Conservation (phyloP, 768 basidiomycete species). For the Epithele typhae region DNA sequence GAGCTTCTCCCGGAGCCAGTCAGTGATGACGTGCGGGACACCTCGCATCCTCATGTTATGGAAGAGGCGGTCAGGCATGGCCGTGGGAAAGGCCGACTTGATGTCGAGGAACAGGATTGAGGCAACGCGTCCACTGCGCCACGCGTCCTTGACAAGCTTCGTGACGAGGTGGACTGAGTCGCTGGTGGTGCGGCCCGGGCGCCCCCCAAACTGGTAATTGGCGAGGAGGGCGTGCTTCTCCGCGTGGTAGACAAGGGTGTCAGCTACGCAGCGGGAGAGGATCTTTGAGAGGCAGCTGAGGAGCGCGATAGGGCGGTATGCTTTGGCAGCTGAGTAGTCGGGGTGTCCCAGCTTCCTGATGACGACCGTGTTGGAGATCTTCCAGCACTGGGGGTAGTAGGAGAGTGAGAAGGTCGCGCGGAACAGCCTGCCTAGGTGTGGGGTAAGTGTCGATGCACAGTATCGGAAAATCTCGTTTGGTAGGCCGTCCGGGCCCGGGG, state of each 20-base stretch:
- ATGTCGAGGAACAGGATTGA: slow-evolving; percentile 28
- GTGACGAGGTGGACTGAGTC: slow-evolving; percentile 24
- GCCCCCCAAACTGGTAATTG: slow-evolving; percentile 21
- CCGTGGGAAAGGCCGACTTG: slow-evolving; percentile 29
- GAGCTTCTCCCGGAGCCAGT: slow-evolving; percentile 17
- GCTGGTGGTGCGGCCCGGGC: slow-evolving; percentile 18
- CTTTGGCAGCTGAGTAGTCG: slow-evolving; percentile 28
- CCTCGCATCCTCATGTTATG: slow-evolving; percentile 13
- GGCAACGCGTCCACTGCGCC: slow-evolving; percentile 23
- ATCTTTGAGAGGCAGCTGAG: slow-evolving; percentile 20
- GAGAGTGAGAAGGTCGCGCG: slow-evolving; percentile 24
- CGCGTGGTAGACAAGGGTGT: slow-evolving; percentile 3
- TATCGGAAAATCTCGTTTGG: slow-evolving; percentile 31
- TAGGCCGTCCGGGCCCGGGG: slow-evolving; percentile 23
- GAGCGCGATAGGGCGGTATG: slow-evolving; percentile 33
- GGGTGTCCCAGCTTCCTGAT: slow-evolving; percentile 31
- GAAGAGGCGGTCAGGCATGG: slow-evolving; percentile 8
- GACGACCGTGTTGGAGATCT: slow-evolving; percentile 24
- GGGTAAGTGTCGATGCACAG: slow-evolving; percentile 20
- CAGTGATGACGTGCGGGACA: slow-evolving; percentile 12
- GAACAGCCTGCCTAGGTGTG: slow-evolving; percentile 26
- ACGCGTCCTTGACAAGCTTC: slow-evolving; percentile 19
- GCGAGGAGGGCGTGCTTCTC: slow-evolving; percentile 10
- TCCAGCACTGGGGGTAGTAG: slow-evolving; percentile 25
- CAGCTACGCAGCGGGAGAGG: slow-evolving; percentile 19